These are phyloP conservation scores for Wickerhamomyces sp. DNA, from an alignment of 1,139 yeast genomes.

Conservation along the genomic window DNA sequence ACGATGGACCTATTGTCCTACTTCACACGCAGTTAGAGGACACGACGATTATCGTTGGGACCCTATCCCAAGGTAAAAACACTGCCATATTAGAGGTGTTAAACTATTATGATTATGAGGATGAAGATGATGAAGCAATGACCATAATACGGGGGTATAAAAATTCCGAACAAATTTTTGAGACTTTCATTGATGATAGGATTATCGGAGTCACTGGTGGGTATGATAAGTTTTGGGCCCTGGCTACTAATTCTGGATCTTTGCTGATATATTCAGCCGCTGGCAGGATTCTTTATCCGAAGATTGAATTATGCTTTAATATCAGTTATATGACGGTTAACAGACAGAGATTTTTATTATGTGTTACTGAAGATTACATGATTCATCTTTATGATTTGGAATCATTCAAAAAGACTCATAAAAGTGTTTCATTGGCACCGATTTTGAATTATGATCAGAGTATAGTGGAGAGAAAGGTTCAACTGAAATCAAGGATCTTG, in stretches of 20 bases:
- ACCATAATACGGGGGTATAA: constrained; percentile 40
- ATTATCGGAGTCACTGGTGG: constrained; percentile 35
- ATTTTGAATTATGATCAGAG: constrained; percentile 33
- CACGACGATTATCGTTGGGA: constrained; percentile 14
- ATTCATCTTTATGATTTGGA: constrained; percentile 46
- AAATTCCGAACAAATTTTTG: constrained; percentile 39
- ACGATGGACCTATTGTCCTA: constrained; percentile 4
- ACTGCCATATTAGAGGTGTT: constrained; percentile 19
- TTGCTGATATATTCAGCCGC: constrained; percentile 53
- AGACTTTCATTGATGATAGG: constrained; percentile 45
- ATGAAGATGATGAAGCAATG: constrained; percentile 43
- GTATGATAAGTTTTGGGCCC: constrained; percentile 30
- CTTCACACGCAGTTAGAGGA: constrained; percentile 12
- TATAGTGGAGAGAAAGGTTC: constrained; percentile 21
- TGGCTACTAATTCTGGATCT: constrained; percentile 62
- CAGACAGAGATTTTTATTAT: constrained; percentile 38
- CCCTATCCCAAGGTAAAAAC: constrained; percentile 20
- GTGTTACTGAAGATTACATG: constrained; percentile 44
- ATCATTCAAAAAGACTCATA: constrained; percentile 29
- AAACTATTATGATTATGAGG: constrained; percentile 15
- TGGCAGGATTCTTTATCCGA: constrained; percentile 47
- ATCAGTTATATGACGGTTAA: constrained; percentile 40
- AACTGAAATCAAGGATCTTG: constrained; percentile 18
- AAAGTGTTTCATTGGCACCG: constrained; percentile 47
- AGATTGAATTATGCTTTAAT: constrained; percentile 53